Percentiles rank a stretch among this genome's conserved stretches.
Evolutionary conservation across 2,329 filamentous ascomycete genomes (phyloP).

Genomic region (Fusarium sp.): DNA sequence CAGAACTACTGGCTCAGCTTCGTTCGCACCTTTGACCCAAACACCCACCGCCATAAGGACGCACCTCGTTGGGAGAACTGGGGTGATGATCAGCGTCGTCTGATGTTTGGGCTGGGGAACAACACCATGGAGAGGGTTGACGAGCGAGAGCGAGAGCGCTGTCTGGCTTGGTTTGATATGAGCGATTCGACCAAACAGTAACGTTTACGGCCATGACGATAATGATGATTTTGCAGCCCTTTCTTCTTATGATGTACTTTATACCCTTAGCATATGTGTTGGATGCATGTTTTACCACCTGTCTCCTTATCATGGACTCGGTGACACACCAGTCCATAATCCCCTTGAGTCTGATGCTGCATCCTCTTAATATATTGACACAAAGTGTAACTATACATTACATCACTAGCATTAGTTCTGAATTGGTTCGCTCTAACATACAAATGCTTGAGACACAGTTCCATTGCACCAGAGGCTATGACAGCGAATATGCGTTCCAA

Average conservation of each 20-base stretch:
- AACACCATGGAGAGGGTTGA: constrained; percentile 52
- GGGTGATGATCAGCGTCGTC: constrained; percentile 45
- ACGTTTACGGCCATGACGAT: constrained; percentile 13
- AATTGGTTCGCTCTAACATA: constrained; percentile 21
- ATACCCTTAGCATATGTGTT: constrained; percentile 28
- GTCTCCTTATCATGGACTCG: not conserved
- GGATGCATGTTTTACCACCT: not conserved
- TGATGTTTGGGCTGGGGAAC: constrained; percentile 53
- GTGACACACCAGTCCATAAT: too few species aligned
- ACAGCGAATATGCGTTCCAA: not conserved
- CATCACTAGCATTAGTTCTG: constrained; percentile 3
- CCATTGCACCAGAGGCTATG: constrained; percentile 4
- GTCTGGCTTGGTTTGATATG: constrained; percentile 54
- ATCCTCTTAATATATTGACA: not conserved
- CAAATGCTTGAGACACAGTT: constrained; percentile 5
- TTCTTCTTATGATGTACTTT: constrained; percentile 2
- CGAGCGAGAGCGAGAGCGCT: constrained; percentile 49
- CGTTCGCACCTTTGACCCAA: constrained; percentile 56
- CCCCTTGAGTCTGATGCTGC: too few species aligned
- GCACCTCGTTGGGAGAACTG: constrained; percentile 56
- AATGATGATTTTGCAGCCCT: constrained; percentile 2
- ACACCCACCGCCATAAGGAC: constrained; percentile 45
- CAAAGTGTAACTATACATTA: not conserved
- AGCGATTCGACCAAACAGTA: constrained; percentile 44
- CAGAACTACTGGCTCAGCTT: constrained; percentile 63